Evolutionary conservation across 805 yeast genomes (phyloP).

Genomic region (Candida fluviatilis): DNA sequence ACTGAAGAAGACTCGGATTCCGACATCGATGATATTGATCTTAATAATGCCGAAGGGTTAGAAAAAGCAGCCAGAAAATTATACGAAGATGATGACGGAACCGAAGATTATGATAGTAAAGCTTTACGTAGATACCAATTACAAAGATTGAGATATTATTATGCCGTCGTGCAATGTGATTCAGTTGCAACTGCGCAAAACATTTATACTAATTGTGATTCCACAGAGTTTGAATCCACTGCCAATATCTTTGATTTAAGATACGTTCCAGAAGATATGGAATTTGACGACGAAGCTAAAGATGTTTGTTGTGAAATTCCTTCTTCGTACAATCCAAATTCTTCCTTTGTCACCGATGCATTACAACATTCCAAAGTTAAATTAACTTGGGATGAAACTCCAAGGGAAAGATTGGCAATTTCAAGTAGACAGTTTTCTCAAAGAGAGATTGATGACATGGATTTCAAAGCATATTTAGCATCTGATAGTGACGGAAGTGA

Average conservation of each 20-base stretch:
- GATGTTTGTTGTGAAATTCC: conserved; percentile 76
- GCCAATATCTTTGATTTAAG: conserved; percentile 91
- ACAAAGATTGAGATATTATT: conserved; percentile 87
- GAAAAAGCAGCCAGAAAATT: conserved; percentile 66
- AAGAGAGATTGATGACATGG: conserved; percentile 86
- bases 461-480: conserved; percentile 87
- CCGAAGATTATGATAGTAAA: conserved; percentile 77
- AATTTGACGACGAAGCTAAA: conserved; percentile 66
- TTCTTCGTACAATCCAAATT: conserved; percentile 68
- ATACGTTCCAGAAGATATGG: conserved; percentile 90
- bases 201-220: conserved; percentile 87
- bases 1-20: conserved; percentile 25
- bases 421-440: conserved; percentile 81
- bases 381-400: conserved; percentile 98
- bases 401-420: conserved; percentile 75
- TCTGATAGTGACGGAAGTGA: conserved; percentile 34
- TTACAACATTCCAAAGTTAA: conserved; percentile 94
- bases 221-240: conserved; percentile 92
- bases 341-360: conserved; percentile 86
- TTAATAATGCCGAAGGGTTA: conserved; percentile 42
- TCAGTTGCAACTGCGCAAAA: conserved; percentile 62
- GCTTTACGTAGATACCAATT: conserved; percentile 86
- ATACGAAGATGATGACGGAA: conserved; percentile 78
- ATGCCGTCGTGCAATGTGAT: conserved; percentile 87
- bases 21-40: conserved; percentile 37